A percentile compares a stretch with the other conserved stretches of the same genome.
Evolutionary conservation across 1,284 basidiomycete species (phyloP).

Genomic region (Ustilago hordei): DNA sequence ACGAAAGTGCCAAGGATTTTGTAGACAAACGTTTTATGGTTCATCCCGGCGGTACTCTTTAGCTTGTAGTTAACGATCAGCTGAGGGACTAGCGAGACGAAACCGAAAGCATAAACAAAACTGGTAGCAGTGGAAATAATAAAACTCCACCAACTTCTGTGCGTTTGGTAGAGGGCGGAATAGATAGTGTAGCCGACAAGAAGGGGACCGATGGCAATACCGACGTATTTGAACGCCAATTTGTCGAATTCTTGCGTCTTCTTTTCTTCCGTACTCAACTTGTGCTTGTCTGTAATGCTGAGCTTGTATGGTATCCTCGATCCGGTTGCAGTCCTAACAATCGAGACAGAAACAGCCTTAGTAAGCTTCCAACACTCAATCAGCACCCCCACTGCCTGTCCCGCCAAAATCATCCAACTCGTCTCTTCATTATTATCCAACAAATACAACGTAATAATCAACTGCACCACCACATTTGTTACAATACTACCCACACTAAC

Average conservation of each 20-base stretch:
- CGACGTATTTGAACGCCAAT: slow-evolving; percentile 89
- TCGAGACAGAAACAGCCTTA: slow-evolving; percentile 83
- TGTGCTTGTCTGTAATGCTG: slow-evolving; percentile 89
- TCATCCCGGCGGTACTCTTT: slow-evolving; percentile 89
- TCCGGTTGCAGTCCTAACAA: slow-evolving; percentile 73
- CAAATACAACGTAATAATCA: slow-evolving; percentile 89
- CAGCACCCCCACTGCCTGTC: slow-evolving; percentile 80
- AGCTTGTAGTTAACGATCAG: slow-evolving; percentile 80
- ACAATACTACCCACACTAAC: slow-evolving; percentile 76
- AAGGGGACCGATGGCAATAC: slow-evolving; percentile 84
- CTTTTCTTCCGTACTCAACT: slow-evolving; percentile 91
- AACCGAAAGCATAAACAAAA: slow-evolving; percentile 96
- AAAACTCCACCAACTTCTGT: slow-evolving; percentile 95
- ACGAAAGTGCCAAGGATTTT: slow-evolving; percentile 87
- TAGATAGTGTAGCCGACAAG: slow-evolving; percentile 89
- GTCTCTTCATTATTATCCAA: slow-evolving; percentile 95
- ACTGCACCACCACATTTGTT: slow-evolving; percentile 86
- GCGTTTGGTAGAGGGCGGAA: slow-evolving; percentile 76
- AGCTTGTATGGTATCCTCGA: slow-evolving; percentile 82
- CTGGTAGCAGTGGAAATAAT: slow-evolving; percentile 83
- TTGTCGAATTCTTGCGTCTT: slow-evolving; percentile 94
- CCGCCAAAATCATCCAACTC: slow-evolving; percentile 91
- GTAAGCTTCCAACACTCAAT: slow-evolving; percentile 95
- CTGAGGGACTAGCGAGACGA: slow-evolving; percentile 76
- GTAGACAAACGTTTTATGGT: slow-evolving; percentile 96